These are phyloP conservation scores for Nakazawaea pomicola DNA, from an alignment of 805 yeast genomes.

Conservation along the genomic window DNA sequence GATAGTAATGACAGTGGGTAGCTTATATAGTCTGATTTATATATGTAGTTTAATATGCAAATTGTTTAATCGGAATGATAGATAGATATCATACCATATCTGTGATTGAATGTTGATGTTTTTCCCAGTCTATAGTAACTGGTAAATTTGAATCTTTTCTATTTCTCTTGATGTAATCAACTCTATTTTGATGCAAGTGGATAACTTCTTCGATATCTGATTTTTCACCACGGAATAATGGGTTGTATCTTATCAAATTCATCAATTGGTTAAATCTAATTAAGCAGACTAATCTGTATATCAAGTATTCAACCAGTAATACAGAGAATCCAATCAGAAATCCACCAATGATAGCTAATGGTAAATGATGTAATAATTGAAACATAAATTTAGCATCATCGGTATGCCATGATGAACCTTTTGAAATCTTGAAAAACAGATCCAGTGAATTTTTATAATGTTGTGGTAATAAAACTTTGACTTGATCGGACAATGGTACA, in stretches of 20 bases:
- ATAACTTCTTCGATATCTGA: slow-evolving; percentile 1
- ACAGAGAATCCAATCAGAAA: slow-evolving; percentile 48
- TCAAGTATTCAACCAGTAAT: slow-evolving; percentile 41
- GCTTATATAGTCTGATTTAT: neutral
- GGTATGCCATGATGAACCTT: slow-evolving; percentile 91
- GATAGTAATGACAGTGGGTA: neutral
- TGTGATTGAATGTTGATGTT: slow-evolving; percentile 6
- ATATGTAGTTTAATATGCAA: too few species aligned
- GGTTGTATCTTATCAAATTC: neutral
- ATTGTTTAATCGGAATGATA: too few species aligned
- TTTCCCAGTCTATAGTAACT: slow-evolving; percentile 28
- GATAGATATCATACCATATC: slow-evolving; percentile 10
- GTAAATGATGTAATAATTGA: slow-evolving; percentile 67
- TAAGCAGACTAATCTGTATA: slow-evolving; percentile 31
- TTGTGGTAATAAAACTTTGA: slow-evolving; percentile 64
- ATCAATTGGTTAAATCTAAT: slow-evolving; percentile 4
- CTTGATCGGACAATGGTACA: slow-evolving; percentile 40
- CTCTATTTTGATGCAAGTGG: slow-evolving; percentile 8
- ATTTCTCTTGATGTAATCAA: slow-evolving; percentile 28
- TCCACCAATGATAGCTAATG: slow-evolving; percentile 67
- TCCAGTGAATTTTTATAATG: slow-evolving; percentile 60
- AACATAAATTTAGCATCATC: slow-evolving; percentile 82
- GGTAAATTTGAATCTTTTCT: slow-evolving; percentile 57
- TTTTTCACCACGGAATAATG: neutral
- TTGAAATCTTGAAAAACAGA: slow-evolving; percentile 68